Evolutionary conservation across 352 stramenopile genomes (phyloP), one percentile per base, ranked within the genome.

Genomic region (Pythium sukuiense): DNA sequence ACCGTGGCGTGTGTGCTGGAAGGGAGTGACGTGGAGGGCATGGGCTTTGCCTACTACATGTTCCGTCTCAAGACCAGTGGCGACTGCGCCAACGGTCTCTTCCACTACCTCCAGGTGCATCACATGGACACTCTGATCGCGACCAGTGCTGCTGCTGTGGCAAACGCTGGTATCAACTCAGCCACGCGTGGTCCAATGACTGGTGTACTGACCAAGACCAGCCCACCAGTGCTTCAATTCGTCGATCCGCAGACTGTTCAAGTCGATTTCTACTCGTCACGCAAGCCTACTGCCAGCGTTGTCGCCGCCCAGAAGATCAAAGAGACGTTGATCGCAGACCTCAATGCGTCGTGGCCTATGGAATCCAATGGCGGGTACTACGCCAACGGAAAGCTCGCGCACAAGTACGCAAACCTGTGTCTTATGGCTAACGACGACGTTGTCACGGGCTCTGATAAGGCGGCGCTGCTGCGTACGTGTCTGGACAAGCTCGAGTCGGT

Each of bases 91-190:
- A 46, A 53, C 6, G 81, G 80, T 0, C 61, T 92, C 56, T 73
- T 92, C 16, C 83, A 92, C 69, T 92, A 86, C 63, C 76, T 74
- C 0, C 73, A 83, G 30, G 63, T 80, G 3, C 83, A 92, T 64
- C 83, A 90, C 54, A 55, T 82, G 11, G 80, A 85, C 45, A 86
- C 81, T 8, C 59, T 92, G 3, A 79, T 89, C 30, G 65, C 62
- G 12, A 68, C 71, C 43, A 85, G 75, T 33, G 77, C 80, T 5
- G 12, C 7, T 14, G 57, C 58, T 3, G 71, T 79, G 32, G 67
- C 70, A 16, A 55, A 72, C 0, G 52, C 85, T 2, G 65, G 66
- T 27, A 67, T 77, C 18, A 64, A 78, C 37, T 86, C 80, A 16
- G 79, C 83, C 0, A 92, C 81, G 7, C 77, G 81, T 12, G 83